These are phyloP conservation scores for Lachnellula hyalina DNA, from an alignment of 2,329 filamentous ascomycete species.

Conservation along the genomic window DNA sequence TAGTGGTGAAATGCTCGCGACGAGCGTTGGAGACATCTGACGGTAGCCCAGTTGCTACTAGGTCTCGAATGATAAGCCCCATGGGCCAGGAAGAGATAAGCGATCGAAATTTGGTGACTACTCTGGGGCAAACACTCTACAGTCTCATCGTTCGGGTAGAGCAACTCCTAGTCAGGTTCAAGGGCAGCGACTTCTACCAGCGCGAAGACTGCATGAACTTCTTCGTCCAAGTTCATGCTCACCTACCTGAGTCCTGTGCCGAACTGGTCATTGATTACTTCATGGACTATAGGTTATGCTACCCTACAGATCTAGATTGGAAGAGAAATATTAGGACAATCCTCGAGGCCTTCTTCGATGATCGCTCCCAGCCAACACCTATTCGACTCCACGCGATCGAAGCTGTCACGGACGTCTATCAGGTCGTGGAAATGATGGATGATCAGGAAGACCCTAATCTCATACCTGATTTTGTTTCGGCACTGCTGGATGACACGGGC, in stretches of 20 bases:
- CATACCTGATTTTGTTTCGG: conserved; percentile 53
- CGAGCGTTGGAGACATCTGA: conserved; percentile 26
- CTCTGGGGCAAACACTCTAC: conserved; percentile 25
- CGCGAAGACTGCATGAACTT: conserved; percentile 62
- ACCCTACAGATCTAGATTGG: conserved; percentile 66
- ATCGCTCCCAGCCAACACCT: conserved; percentile 53
- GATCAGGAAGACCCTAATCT: conserved; percentile 53
- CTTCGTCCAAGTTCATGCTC: conserved; percentile 55
- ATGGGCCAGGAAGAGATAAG: conserved; percentile 19
- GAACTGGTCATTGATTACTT: conserved; percentile 63
- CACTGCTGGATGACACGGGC: conserved; percentile 55
- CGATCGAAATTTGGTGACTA: conserved; percentile 20
- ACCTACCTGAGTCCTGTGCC: conserved; percentile 60
- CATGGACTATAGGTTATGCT: conserved; percentile 63
- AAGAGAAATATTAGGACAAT: conserved; percentile 57
- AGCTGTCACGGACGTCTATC: conserved; percentile 47
- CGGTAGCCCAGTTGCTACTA: conserved; percentile 19
- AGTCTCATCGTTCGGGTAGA: conserved; percentile 30
- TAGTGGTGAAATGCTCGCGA: conserved; percentile 49
- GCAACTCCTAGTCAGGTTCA: conserved; percentile 34
- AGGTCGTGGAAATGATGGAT: conserved; percentile 44
- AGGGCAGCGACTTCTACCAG: conserved; percentile 51
- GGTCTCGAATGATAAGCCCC: conserved; percentile 18
- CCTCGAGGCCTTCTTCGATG: conserved; percentile 57
- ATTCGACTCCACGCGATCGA: conserved; percentile 59